phyloP scores from a whole-genome alignment of 176 grass and related monocot genomes.

The Saccharum officinarum region DNA sequence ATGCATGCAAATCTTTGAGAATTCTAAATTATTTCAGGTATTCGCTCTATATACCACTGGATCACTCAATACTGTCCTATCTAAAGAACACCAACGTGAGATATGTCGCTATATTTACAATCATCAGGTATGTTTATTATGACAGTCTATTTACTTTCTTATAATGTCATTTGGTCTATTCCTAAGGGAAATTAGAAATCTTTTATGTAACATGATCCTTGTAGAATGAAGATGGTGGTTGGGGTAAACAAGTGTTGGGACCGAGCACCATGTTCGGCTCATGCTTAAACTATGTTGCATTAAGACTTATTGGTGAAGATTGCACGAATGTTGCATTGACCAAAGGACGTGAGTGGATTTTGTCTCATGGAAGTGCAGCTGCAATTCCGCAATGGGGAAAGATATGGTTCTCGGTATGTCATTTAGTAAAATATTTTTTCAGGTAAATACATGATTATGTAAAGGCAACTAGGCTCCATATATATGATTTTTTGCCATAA shows the following conservation, averaged over 20 bases:
- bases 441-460: neutral
- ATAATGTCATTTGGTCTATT: neutral
- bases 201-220: neutral
- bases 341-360: slow-evolving; percentile 30
- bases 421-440: neutral
- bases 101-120: slow-evolving; percentile 54
- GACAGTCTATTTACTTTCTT: neutral
- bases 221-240: slow-evolving; percentile 51
- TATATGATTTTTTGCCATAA: neutral
- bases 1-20: neutral
- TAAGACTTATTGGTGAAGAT: slow-evolving; percentile 34
- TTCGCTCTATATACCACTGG: slow-evolving; percentile 37
- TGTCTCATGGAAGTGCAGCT: slow-evolving; percentile 22
- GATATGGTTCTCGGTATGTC: slow-evolving; percentile 52
- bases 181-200: neutral
- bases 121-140: slow-evolving; percentile 33
- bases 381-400: slow-evolving; percentile 48
- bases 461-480: neutral
- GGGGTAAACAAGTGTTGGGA: slow-evolving; percentile 25
- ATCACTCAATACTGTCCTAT: slow-evolving; percentile 29
- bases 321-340: neutral
- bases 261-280: slow-evolving; percentile 44
- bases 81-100: slow-evolving; percentile 24
- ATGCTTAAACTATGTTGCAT: slow-evolving; percentile 37
- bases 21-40: slow-evolving; percentile 26